A percentile compares a stretch with the other conserved stretches of the same genome.
phyloP scores from a whole-genome alignment of 2,329 filamentous ascomycete species.

The Fusarium transvaalense region DNA sequence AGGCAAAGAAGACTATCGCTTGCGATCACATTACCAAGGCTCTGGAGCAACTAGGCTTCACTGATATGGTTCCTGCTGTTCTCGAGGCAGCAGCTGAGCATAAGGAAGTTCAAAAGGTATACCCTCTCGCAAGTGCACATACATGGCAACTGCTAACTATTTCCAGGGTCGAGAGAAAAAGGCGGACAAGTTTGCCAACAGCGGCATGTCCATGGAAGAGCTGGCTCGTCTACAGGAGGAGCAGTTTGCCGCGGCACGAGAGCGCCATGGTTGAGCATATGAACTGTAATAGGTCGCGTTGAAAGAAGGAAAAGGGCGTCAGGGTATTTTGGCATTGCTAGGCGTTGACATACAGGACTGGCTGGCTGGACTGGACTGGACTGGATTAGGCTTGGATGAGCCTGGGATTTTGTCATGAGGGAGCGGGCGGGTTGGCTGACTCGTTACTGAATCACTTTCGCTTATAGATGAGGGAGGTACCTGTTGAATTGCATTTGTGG shows the following conservation, averaged over 20 bases:
- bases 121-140: neutral
- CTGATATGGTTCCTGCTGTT: conserved; percentile 90
- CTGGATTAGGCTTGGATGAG: conserved; percentile 30
- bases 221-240: conserved; percentile 90
- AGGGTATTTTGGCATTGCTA: conserved; percentile 51
- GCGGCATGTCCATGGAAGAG: conserved; percentile 91
- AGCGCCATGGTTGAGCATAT: conserved; percentile 52
- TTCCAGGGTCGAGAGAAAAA: conserved; percentile 91
- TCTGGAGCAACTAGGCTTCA: conserved; percentile 90
- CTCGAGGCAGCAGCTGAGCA: conserved; percentile 89
- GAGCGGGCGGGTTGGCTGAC: conserved; percentile 28
- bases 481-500: conserved; percentile 12
- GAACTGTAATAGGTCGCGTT: neutral
- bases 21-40: conserved; percentile 98
- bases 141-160: conserved; percentile 56
- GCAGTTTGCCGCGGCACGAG: conserved; percentile 81
- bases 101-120: conserved; percentile 90
- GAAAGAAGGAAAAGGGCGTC: conserved; percentile 38
- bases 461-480: conserved; percentile 36
- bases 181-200: conserved; percentile 95
- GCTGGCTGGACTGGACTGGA: conserved; percentile 38
- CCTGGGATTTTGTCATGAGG: conserved; percentile 30
- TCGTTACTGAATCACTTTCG: conserved; percentile 41
- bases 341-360: conserved; percentile 51
- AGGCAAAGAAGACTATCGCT: conserved; percentile 98